Conservation (phyloP, 495 filamentous ascomycete genomes). For the Cercophora samala region DNA sequence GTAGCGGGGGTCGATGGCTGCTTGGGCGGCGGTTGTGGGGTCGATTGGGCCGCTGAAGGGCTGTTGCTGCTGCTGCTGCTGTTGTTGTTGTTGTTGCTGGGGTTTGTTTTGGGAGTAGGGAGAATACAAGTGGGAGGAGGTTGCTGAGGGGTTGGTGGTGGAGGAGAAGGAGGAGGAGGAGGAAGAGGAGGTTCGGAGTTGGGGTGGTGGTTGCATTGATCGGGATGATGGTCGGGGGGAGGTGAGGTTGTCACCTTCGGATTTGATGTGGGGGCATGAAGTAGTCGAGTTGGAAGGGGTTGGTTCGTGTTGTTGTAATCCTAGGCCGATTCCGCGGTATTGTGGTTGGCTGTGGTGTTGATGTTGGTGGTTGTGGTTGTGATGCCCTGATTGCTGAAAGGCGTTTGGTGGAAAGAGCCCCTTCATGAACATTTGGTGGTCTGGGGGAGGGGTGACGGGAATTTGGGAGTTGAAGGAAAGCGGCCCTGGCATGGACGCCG, state of each 20-base stretch:
- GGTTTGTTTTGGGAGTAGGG: too few relatives aligned
- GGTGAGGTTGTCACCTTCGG: neutral
- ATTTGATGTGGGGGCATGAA: neutral
- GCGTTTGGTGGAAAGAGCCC: slow-evolving; percentile 12
- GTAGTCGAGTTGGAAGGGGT: slow-evolving; percentile 2
- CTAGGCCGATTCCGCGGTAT: neutral
- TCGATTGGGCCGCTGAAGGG: neutral
- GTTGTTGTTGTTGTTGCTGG: neutral
- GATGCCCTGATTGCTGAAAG: neutral
- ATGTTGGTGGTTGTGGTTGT: neutral
- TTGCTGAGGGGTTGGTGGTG: too few relatives aligned
- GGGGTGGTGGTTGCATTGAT: neutral
- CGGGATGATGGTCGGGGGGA: neutral
- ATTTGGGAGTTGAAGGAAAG: slow-evolving; percentile 27
- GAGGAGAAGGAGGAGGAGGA: neutral
- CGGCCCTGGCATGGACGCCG: slow-evolving; percentile 25
- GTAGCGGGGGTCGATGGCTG: slow-evolving; percentile 30
- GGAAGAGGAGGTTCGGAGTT: neutral
- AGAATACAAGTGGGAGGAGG: too few relatives aligned
- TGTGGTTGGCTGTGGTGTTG: neutral
- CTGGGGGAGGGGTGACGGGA: slow-evolving; percentile 32
- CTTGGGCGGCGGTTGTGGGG: neutral
- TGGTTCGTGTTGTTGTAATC: slow-evolving; percentile 7
- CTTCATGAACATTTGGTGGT: slow-evolving; percentile 30
- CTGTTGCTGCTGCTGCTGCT: neutral